A percentile compares a stretch with the other conserved stretches of the same genome.
Conservation (phyloP, 1,139 yeast species). For the Kurtzmaniella quercitrusa region DNA sequence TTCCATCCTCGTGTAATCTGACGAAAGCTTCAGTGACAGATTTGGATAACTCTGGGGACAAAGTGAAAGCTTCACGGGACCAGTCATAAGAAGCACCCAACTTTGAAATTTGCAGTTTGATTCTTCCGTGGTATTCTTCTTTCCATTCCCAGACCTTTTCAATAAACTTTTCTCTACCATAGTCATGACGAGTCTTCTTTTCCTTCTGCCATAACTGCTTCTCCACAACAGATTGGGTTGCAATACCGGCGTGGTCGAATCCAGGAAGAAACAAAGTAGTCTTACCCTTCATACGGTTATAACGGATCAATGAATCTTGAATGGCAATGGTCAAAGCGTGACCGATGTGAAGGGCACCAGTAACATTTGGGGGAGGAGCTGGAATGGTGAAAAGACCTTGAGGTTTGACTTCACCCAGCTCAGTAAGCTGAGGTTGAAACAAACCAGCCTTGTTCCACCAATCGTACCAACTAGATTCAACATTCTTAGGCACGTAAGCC, state of each 20-base stretch:
- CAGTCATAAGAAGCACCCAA: constrained; percentile 98
- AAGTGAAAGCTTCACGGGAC: constrained; percentile 90
- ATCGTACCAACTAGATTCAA: constrained; percentile 95
- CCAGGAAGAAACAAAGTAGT: constrained; percentile 94
- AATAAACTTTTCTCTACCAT: constrained; percentile 86
- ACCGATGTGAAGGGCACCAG: constrained; percentile 98
- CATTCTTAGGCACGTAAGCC: constrained; percentile 88
- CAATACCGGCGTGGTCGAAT: constrained; percentile 98
- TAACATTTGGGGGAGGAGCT: constrained; percentile 98
- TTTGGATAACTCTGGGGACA: constrained; percentile 71
- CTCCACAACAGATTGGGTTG: constrained; percentile 97
- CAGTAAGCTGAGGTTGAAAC: constrained; percentile 81
- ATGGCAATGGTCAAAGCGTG: constrained; percentile 95
- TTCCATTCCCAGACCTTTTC: constrained; percentile 98
- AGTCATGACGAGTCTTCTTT: constrained; percentile 89
- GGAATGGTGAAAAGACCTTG: constrained; percentile 89
- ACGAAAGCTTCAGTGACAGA: constrained; percentile 93
- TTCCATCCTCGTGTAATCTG: constrained; percentile 88
- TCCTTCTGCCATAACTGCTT: constrained; percentile 90
- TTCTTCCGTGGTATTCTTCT: constrained; percentile 83
- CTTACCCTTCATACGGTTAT: constrained; percentile 95
- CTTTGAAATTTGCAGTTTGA: constrained; percentile 77
- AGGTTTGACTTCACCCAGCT: constrained; percentile 70
- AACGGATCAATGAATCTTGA: constrained; percentile 91
- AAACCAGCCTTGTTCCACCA: constrained; percentile 95